Evolutionary conservation across 1,284 basidiomycete genomes (phyloP), one percentile per base, ranked within the genome.

Genomic region (Ceratobasidium sp.): DNA sequence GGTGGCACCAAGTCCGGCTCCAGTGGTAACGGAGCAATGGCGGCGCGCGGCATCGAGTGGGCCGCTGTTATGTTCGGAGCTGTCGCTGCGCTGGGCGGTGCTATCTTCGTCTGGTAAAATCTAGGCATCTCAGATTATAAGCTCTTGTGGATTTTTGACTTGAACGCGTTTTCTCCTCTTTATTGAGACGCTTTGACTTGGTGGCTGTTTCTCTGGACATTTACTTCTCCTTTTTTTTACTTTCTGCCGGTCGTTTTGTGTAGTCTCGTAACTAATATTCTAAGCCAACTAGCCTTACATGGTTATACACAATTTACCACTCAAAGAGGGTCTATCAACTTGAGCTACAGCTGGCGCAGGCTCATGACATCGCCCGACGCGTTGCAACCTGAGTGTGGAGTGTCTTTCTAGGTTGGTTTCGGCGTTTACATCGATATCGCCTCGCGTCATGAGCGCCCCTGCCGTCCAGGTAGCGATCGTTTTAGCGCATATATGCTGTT

Each of bases 201-300:
- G 18, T 63, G 61, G 13, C 20, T 26, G 39, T 69, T 69, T 69
- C 26, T 39, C 15, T 69, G 67, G 46, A 69, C 67, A 28, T 67
- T 51, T 51, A 15, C n/a, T n/a, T n/a, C n/a, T n/a, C n/a, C n/a
- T n/a, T n/a, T n/a, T n/a, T n/a, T 28, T 42, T 67, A 49, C 12
- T 23, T 5, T 33, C 12, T 61, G n/a, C 28, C 58, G 33, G 26
- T 61, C 58, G 13, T 28, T 61, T 61, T 28, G 58, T 39, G 58
- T 61, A 39, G 58, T 23, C n/a, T 40, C 40, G 61, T 13, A 4
- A 42, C 40, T 63, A 63, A 63, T 63, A 63, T 63, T 60, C 58
- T 18, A 26, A 26, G 58, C 28, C 28, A 26, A 56, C 53, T 7
- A 3, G 10, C 53, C 23, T 10, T 20, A 56, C 53, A n/a, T 26